Percentiles rank a stretch among this genome's conserved stretches.
Evolutionary conservation across 139 green algal species (phyloP).

Genomic region (Picochlorum sp.): DNA sequence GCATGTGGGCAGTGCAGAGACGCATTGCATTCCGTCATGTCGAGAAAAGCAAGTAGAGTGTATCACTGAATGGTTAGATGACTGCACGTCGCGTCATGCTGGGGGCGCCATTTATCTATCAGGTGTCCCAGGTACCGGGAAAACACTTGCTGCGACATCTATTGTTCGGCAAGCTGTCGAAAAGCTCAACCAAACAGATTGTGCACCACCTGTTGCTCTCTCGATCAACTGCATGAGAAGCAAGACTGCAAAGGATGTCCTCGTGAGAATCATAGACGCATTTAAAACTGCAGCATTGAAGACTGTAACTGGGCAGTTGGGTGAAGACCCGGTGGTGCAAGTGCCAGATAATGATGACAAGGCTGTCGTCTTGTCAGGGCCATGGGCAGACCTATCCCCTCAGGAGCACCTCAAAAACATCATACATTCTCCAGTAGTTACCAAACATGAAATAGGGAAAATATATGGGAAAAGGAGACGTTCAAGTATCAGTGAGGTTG

Average conservation of each 20-base stretch:
- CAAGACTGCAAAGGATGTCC: conserved; percentile 16
- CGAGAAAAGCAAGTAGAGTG: conserved; percentile 24
- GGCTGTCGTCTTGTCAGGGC: not conserved
- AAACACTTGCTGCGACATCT: conserved; percentile 37
- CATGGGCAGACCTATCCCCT: not conserved
- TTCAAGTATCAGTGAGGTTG: not conserved
- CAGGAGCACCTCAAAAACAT: not conserved
- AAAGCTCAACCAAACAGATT: not conserved
- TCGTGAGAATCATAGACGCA: conserved; percentile 13
- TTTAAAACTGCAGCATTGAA: conserved; percentile 1
- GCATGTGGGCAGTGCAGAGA: conserved; percentile 10
- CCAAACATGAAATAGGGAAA: not conserved
- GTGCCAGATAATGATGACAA: not conserved
- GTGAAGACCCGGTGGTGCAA: conserved; percentile 7
- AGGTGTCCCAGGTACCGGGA: conserved; percentile 44
- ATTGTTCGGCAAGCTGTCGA: not conserved
- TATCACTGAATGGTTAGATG: conserved; percentile 16
- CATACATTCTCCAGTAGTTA: not conserved
- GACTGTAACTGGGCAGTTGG: not conserved
- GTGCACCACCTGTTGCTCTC: conserved; percentile 29
- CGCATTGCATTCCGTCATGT: conserved; percentile 15
- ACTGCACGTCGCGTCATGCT: not conserved
- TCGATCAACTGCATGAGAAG: conserved; percentile 57
- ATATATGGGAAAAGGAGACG: not conserved
- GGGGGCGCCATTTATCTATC: conserved; percentile 37